Evolutionary conservation across 768 basidiomycete species (phyloP), one percentile per base, ranked within the genome.

Genomic region (Tylopilus plumbeoviolaceoides): DNA sequence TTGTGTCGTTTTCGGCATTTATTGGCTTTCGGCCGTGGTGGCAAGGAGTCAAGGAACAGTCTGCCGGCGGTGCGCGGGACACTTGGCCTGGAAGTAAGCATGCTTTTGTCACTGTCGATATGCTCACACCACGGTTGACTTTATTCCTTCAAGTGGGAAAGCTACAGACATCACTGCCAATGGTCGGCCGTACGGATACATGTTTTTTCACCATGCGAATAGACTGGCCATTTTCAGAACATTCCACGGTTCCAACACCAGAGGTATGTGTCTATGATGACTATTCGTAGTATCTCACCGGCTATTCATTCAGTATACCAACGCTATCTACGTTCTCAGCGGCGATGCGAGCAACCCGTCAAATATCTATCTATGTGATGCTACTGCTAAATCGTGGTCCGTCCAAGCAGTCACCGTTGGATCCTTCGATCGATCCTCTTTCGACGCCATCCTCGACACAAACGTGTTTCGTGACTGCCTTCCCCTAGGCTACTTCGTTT

Each of bases 1-100:
- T 23, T 95, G 93, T 66, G 75, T 92, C 36, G 79, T 85, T 20
- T 94, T 95, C 64, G 93, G 95, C 64, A 95, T 68, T 78, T 98
- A 48, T 81, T 91, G 47, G 89, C 86, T 21, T 91, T 98, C 66
- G 90, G 88, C 50, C 80, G 90, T 55, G 81, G 85, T 51, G 85
- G 83, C 54, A 86, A 89, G 62, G 94, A 97, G 69, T 23, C n/a
- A n/a, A n/a, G n/a, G n/a, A n/a, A n/a, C 93, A 87, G 74, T 83
- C 81, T 59, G 84, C 89, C 46, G 90, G 92, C 46, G 90, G 92
- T 12, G 72, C 81, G 4, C 81, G 84, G 61, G 75, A 78, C 60
- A 75, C 79, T 6, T 97, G 91, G 91, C 65, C 73, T n/a, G n/a
- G n/a, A 55, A 73, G 75, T 80, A 58, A 53, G 71, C n/a, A 15